A percentile compares a stretch with the other conserved stretches of the same genome.
Conservation (phyloP, 805 yeast genomes). For the Dipodascus geniculatus region DNA sequence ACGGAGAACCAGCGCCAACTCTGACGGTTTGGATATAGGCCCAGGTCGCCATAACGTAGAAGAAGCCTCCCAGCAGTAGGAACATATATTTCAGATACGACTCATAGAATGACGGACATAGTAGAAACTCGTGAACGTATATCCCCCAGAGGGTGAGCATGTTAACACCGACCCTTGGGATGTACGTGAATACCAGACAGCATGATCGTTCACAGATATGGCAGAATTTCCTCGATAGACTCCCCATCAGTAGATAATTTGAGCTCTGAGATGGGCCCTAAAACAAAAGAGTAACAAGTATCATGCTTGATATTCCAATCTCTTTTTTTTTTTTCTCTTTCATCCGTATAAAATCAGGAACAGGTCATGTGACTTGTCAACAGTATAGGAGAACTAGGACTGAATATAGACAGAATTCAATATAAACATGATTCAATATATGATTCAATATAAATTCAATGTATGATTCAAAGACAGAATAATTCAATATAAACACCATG, state of each 20-base stretch:
- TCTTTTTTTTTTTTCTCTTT: too few relatives aligned
- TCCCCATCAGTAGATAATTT: background rate
- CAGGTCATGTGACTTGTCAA: background rate
- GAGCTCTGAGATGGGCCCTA: background rate
- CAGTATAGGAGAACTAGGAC: too few relatives aligned
- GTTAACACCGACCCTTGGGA: conserved; percentile 25
- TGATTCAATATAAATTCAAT: too few relatives aligned
- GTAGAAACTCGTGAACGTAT: conserved; percentile 11
- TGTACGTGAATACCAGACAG: conserved; percentile 15
- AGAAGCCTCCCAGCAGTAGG: conserved; percentile 11
- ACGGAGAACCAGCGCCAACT: conserved; percentile 26
- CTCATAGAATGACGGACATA: background rate
- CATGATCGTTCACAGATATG: conserved; percentile 13
- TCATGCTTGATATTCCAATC: too few relatives aligned
- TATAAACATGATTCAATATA: too few relatives aligned
- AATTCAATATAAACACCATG: too few relatives aligned
- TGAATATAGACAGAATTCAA: too few relatives aligned
- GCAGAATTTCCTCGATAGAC: conserved; percentile 3
- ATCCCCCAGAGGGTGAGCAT: conserved; percentile 24
- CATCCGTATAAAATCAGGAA: too few relatives aligned
- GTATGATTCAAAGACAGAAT: too few relatives aligned
- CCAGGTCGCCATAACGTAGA: conserved; percentile 15
- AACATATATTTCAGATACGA: conserved; percentile 4
- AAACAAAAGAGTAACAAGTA: background rate
- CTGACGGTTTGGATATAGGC: conserved; percentile 20